Percentiles rank a stretch among this genome's conserved stretches.
Evolutionary conservation across 495 filamentous ascomycete species (phyloP).

Genomic region (Ascodesmis nigricans): DNA sequence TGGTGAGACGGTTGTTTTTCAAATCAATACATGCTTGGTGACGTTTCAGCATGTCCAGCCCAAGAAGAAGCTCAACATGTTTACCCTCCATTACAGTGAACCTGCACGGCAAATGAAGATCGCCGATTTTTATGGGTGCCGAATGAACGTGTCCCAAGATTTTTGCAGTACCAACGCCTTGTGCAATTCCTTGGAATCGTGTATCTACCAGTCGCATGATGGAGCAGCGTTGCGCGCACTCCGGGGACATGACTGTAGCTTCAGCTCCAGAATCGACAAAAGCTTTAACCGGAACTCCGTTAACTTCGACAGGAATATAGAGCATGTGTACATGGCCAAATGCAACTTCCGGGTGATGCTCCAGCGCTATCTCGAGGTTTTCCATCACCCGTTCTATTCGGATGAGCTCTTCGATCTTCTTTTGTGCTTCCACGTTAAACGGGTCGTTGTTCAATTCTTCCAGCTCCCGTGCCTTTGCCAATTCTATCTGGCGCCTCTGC

Average conservation of each 20-base stretch:
- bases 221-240: conserved; percentile 70
- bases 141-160: conserved; percentile 90
- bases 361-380: conserved; percentile 85
- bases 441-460: conserved; percentile 63
- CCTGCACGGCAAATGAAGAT: conserved; percentile 66
- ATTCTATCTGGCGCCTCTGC: conserved; percentile 44
- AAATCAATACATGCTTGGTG: conserved; percentile 88
- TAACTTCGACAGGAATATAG: conserved; percentile 90
- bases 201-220: conserved; percentile 95
- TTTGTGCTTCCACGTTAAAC: conserved; percentile 74
- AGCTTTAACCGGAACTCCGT: conserved; percentile 74
- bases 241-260: conserved; percentile 94
- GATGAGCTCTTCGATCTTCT: conserved; percentile 91
- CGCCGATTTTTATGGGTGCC: conserved; percentile 80
- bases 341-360: conserved; percentile 84
- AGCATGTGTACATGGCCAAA: conserved; percentile 88
- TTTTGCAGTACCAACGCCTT: conserved; percentile 78
- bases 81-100: conserved; percentile 99
- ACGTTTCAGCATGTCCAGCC: conserved; percentile 86
- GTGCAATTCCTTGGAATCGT: conserved; percentile 73
- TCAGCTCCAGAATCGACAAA: conserved; percentile 96
- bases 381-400: conserved; percentile 80
- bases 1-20: conserved; percentile 50
- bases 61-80: conserved; percentile 81
- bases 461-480: conserved; percentile 59